Base-by-base conservation (phyloP, 805 yeast species). In the Ogataea henricii region DNA sequence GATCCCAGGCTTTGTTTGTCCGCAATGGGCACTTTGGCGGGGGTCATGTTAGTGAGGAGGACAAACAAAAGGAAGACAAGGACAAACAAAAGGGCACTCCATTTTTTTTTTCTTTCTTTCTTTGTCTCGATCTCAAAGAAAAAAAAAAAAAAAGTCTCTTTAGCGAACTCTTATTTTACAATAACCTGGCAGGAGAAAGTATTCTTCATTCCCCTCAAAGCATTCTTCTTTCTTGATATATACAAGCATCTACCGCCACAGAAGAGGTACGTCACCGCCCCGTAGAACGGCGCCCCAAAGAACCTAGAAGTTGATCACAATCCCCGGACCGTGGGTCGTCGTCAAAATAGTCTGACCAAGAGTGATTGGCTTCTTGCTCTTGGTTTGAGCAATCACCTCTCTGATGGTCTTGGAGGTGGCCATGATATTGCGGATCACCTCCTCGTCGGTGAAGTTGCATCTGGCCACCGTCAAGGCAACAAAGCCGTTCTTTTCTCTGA, bases 281-380 rank as follows among this genome's bases (percentile, higher is more conserved):
- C n/a, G n/a, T n/a, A n/a, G n/a, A n/a, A n/a, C n/a, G n/a, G n/a
- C n/a, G n/a, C 17, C 12, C 14, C 29, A 23, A 18, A 43, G 23
- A 3, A 2, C 12, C 55, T 55, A 67, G 50, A 78, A 71, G 62
- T 79, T 76, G 43, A 90, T 82, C 27, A 85, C 84, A 42, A 89
- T 76, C 29, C 89, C 84, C 1, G 96, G 96, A 18, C 96, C 92
- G 59, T 77, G 79, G 9, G 95, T 85, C 36, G 89, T 78, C 32
- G 83, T 72, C 48, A 90, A 65, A 20, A 76, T 74, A 16, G 94
- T 78, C 56, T 81, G 82, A 23, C 96, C 94, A 47, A 89, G 58
- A 47, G 80, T 63, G 59, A 83, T 83, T 36, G 87, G 87, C 66
- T 78, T 85, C 66, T 83, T 86, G 25, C 83, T 68, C 52, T 82